phyloP scores from a whole-genome alignment of 192 early-diverging fungal species.

The Backusella luteola region DNA sequence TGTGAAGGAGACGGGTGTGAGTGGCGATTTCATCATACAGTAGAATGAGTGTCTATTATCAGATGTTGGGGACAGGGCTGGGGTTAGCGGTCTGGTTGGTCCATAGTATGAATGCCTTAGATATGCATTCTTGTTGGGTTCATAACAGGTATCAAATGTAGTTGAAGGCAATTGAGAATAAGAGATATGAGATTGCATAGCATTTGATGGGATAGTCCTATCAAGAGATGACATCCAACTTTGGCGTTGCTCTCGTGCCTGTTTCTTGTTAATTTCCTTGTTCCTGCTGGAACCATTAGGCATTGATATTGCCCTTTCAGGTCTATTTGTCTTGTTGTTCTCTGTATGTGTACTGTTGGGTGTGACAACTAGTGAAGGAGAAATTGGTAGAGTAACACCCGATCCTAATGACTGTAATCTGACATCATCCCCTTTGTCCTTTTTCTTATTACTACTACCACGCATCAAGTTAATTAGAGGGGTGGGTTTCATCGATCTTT shows the following conservation, averaged over 20 bases:
- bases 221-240: background rate
- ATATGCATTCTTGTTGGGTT: background rate
- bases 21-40: background rate
- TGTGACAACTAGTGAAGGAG: background rate
- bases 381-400: constrained; percentile 1
- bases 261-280: background rate
- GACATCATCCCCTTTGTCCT: background rate
- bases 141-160: background rate
- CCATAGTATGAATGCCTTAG: background rate
- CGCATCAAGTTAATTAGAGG: background rate
- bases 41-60: background rate
- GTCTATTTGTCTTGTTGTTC: background rate
- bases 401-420: constrained; percentile 5
- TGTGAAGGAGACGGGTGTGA: background rate
- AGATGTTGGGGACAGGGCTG: background rate
- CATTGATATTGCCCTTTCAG: background rate
- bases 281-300: background rate
- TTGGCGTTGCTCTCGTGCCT: background rate
- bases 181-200: background rate
- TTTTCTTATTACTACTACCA: background rate
- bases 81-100: background rate
- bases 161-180: background rate
- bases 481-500: background rate
- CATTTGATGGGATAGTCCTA: background rate
- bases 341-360: background rate